Evolutionary conservation across 2,329 filamentous ascomycete genomes (phyloP).

Genomic region (Colletotrichum agaves): DNA sequence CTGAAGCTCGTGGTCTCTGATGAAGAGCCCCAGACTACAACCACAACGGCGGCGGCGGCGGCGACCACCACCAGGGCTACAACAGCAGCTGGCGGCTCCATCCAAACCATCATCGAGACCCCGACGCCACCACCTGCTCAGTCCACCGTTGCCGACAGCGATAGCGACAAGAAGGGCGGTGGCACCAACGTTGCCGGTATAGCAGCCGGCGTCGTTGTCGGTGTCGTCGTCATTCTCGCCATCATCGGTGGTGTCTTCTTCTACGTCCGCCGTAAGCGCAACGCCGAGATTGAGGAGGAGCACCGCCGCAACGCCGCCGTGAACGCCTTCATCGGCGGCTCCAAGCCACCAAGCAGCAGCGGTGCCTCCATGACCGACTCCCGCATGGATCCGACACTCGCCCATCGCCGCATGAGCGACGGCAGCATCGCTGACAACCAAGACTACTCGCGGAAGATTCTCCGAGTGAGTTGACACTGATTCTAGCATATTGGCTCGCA

Average conservation of each 20-base stretch:
- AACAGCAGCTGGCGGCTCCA: conserved; percentile 25
- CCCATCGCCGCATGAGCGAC: conserved; percentile 86
- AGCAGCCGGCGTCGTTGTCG: conserved; percentile 87
- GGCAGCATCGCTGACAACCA: conserved; percentile 97
- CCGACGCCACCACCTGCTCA: neutral
- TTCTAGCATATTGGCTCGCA: neutral
- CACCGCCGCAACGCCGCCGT: conserved; percentile 84
- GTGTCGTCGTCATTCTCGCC: conserved; percentile 75
- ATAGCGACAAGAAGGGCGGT: conserved; percentile 43
- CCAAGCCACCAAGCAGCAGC: conserved; percentile 71
- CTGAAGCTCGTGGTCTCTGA: conserved; percentile 52
- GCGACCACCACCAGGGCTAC: conserved; percentile 38
- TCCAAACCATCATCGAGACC: conserved; percentile 25
- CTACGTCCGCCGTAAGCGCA: conserved; percentile 78
- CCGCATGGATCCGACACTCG: conserved; percentile 87
- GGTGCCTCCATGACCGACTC: conserved; percentile 81
- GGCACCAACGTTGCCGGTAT: conserved; percentile 83
- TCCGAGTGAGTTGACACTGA: conserved; percentile 74
- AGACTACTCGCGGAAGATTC: conserved; percentile 94
- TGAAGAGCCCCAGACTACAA: conserved; percentile 45
- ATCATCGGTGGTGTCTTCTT: conserved; percentile 77
- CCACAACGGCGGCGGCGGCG: conserved; percentile 38
- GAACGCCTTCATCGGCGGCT: conserved; percentile 76
- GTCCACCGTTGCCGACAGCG: conserved; percentile 35
- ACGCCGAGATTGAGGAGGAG: conserved; percentile 83